Percentiles rank a stretch among this genome's conserved stretches.
Conservation (phyloP, 192 early-diverging fungal genomes). For the Thoreauomyces humboldtii region DNA sequence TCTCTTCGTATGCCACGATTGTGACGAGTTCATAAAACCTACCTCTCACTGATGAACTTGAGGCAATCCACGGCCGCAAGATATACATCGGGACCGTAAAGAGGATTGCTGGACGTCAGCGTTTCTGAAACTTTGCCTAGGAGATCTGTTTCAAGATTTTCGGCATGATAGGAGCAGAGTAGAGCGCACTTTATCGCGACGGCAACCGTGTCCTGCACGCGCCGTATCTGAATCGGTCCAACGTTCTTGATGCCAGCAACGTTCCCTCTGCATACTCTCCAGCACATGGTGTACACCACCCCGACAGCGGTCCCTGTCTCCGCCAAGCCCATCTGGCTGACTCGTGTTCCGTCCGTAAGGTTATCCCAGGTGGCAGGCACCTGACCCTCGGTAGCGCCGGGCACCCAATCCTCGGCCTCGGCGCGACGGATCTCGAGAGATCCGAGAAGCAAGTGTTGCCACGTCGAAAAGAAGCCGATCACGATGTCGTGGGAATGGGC, state of each 20-base stretch:
- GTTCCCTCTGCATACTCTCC: not conserved
- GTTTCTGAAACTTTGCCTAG: not conserved
- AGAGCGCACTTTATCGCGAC: constrained; percentile 17
- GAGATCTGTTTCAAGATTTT: constrained; percentile 3
- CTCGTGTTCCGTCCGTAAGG: not conserved
- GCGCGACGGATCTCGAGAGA: not conserved
- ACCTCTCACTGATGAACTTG: constrained; percentile 7
- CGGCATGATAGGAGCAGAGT: constrained; percentile 8
- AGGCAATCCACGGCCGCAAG: constrained; percentile 19
- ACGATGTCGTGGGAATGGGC: not conserved
- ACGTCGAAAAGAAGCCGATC: not conserved
- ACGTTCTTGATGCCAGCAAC: too few relatives aligned
- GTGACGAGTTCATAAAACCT: too few relatives aligned
- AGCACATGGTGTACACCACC: not conserved
- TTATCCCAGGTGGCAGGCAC: not conserved
- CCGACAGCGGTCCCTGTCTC: not conserved
- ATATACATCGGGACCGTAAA: not conserved
- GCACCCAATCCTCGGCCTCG: not conserved
- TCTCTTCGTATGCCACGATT: not conserved
- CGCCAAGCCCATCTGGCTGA: not conserved
- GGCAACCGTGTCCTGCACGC: too few relatives aligned
- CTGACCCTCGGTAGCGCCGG: not conserved
- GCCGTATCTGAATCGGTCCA: too few relatives aligned
- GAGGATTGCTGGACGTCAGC: constrained; percentile 1
- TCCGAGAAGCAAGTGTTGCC: not conserved